These are phyloP conservation scores for Fonsecaea erecta DNA, from an alignment of 2,329 filamentous ascomycete genomes.

Conservation along the genomic window DNA sequence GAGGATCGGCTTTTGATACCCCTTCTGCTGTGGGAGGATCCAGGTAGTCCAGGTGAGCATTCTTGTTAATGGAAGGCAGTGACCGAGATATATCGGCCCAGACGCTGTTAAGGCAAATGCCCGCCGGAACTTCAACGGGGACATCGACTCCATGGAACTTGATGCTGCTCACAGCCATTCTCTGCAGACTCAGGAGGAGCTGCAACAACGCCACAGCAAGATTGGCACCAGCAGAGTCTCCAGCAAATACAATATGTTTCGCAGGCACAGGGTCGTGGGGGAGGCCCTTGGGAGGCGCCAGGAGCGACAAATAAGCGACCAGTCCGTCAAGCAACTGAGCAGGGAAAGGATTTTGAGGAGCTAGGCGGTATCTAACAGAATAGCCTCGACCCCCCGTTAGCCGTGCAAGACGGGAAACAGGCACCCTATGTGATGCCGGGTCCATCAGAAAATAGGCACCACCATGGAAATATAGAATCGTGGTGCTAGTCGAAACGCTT, in stretches of 20 bases:
- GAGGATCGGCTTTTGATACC: slow-evolving; percentile 37
- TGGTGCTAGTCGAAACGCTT: slow-evolving; percentile 47
- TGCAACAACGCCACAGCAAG: slow-evolving; percentile 49
- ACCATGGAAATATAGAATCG: slow-evolving; percentile 54
- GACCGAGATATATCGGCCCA: slow-evolving; percentile 51
- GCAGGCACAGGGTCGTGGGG: slow-evolving; percentile 50
- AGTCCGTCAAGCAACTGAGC: slow-evolving; percentile 53
- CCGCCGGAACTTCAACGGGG: slow-evolving; percentile 48
- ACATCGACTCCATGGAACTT: slow-evolving; percentile 49
- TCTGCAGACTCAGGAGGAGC: slow-evolving; percentile 49
- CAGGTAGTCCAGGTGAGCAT: slow-evolving; percentile 50
- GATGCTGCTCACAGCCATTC: slow-evolving; percentile 41
- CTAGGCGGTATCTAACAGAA: slow-evolving; percentile 54
- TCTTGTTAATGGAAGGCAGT: slow-evolving; percentile 47
- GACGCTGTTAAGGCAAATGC: slow-evolving; percentile 46
- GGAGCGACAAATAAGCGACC: slow-evolving; percentile 53
- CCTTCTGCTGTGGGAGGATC: slow-evolving; percentile 35
- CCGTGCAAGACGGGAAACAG: slow-evolving; percentile 47
- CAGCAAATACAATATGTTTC: slow-evolving; percentile 52
- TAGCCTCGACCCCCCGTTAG: slow-evolving; percentile 46
- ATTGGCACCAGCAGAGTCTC: slow-evolving; percentile 54
- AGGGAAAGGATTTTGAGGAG: slow-evolving; percentile 55
- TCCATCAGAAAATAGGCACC: slow-evolving; percentile 54
- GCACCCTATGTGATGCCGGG: slow-evolving; percentile 48
- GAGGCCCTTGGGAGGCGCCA: slow-evolving; percentile 50